A percentile compares a stretch with the other conserved stretches of the same genome.
phyloP scores from a whole-genome alignment of 345 rosid genomes.

The Noccaea bulbosa region DNA sequence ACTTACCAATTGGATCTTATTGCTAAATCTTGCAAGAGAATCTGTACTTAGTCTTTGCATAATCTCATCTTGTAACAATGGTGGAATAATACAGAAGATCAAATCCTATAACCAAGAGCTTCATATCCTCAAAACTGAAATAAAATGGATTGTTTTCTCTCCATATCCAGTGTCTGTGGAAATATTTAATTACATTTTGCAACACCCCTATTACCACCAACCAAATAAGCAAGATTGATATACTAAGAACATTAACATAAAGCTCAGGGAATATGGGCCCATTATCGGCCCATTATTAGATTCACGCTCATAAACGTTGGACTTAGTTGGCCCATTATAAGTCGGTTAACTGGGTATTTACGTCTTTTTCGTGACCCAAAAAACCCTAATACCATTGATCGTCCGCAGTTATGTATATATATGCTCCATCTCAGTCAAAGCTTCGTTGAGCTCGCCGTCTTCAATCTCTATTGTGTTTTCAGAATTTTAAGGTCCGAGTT shows the following conservation, averaged over 20 bases:
- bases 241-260: neutral
- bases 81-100: neutral
- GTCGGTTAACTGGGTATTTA: neutral
- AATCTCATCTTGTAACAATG: slow-evolving; percentile 58
- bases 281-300: neutral
- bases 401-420: slow-evolving; percentile 21
- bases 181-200: neutral
- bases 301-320: neutral
- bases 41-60: slow-evolving; percentile 61
- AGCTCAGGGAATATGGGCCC: neutral
- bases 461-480: neutral
- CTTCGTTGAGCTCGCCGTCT: too few species aligned
- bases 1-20: slow-evolving; percentile 72
- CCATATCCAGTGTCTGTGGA: neutral
- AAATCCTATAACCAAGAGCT: neutral
- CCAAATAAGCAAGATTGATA: neutral
- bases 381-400: slow-evolving; percentile 6
- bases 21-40: slow-evolving; percentile 67
- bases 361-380: slow-evolving; percentile 2
- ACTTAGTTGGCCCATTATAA: neutral
- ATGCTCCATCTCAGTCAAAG: neutral
- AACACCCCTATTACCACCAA: neutral
- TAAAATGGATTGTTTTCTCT: neutral
- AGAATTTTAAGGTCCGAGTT: neutral
- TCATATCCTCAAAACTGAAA: neutral